phyloP scores from a whole-genome alignment of 768 basidiomycete species.

The Jaapia argillacea region DNA sequence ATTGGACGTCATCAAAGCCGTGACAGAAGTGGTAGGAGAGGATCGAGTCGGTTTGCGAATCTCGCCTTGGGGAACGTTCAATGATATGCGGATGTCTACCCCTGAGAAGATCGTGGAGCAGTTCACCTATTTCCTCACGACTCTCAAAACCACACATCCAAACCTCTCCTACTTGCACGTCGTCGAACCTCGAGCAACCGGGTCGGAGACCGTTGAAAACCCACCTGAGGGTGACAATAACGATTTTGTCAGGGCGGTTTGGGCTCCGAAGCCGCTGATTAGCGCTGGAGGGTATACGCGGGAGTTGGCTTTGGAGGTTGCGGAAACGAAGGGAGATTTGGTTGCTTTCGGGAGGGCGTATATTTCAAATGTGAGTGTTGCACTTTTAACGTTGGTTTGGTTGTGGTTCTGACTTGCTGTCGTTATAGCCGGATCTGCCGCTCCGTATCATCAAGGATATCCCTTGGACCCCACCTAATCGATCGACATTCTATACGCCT shows the following conservation, averaged over 20 bases:
- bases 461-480: slow-evolving; percentile 9
- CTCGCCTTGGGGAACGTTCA: slow-evolving; percentile 2
- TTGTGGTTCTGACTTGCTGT: background rate
- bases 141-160: background rate
- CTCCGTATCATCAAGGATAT: slow-evolving; percentile 7
- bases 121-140: background rate
- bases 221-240: slow-evolving; percentile 5
- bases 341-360: slow-evolving; percentile 14
- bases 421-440: slow-evolving; percentile 13
- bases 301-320: slow-evolving; percentile 7
- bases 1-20: slow-evolving; percentile 42
- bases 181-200: background rate
- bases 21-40: slow-evolving; percentile 39
- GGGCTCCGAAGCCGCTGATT: slow-evolving; percentile 10
- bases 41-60: background rate
- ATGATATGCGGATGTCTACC: too few relatives aligned
- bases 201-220: background rate
- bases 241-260: slow-evolving; percentile 8
- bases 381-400: background rate
- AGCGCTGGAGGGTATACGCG: slow-evolving; percentile 8
- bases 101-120: background rate
- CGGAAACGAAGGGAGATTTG: slow-evolving; percentile 9
- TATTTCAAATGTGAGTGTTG: slow-evolving; percentile 13
- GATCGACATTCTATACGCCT: slow-evolving; percentile 11
- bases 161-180: background rate